These are phyloP conservation scores for Lactarius deliciosus DNA, from an alignment of 768 basidiomycete species.

Conservation along the genomic window DNA sequence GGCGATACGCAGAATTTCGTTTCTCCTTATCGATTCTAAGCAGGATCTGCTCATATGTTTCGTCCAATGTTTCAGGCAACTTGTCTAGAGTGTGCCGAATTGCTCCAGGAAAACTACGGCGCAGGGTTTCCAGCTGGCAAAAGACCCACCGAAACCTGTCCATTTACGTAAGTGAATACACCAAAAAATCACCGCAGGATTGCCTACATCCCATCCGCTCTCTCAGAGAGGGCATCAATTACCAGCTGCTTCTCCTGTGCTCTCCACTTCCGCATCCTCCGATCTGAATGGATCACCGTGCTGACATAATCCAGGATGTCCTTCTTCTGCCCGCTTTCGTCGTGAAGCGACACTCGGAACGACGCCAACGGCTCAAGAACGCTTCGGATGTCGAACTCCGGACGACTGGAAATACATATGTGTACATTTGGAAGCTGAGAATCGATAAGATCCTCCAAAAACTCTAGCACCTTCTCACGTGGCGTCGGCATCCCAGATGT, in stretches of 20 bases:
- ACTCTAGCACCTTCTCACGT: not conserved
- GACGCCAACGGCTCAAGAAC: not conserved
- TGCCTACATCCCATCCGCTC: not conserved
- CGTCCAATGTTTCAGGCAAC: constrained; percentile 1
- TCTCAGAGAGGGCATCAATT: constrained; percentile 3
- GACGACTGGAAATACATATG: not conserved
- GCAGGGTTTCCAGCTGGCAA: constrained; percentile 1
- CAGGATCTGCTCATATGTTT: not conserved
- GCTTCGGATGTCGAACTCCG: not conserved
- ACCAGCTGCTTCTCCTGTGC: not conserved
- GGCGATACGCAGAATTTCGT: not conserved
- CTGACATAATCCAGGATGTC: not conserved
- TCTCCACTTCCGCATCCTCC: constrained; percentile 1
- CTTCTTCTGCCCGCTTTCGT: not conserved
- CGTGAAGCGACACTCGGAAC: not conserved
- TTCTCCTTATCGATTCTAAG: not conserved
- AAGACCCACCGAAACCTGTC: not conserved
- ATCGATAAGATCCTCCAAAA: not conserved
- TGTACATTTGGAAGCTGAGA: not conserved
- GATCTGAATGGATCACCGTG: not conserved
- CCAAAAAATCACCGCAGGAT: not conserved
- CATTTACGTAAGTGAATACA: not conserved
- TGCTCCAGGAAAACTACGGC: not conserved
- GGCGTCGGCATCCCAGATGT: not conserved
- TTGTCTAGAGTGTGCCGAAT: not conserved